Percentiles rank a stretch among this genome's conserved stretches.
These are phyloP conservation scores for Cordyceps javanica DNA, from an alignment of 2,329 filamentous ascomycete genomes.

Conservation along the genomic window DNA sequence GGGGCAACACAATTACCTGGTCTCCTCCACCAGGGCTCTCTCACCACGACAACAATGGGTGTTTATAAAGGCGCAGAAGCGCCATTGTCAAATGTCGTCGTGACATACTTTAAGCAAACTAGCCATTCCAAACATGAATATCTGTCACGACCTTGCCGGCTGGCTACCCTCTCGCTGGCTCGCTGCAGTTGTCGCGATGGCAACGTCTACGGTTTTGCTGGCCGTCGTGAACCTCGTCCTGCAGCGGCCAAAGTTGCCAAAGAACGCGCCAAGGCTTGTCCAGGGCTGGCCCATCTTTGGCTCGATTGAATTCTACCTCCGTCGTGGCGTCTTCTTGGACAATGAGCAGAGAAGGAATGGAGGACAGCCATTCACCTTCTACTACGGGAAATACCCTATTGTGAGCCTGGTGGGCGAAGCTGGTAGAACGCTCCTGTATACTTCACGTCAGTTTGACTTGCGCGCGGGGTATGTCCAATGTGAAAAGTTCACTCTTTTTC, in stretches of 20 bases:
- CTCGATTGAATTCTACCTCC: constrained; percentile 38
- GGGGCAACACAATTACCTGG: too few species aligned
- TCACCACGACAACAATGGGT: too few species aligned
- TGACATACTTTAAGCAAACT: too few species aligned
- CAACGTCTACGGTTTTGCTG: constrained; percentile 22
- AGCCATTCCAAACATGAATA: too few species aligned
- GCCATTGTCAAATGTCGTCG: too few species aligned
- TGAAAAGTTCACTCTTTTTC: neutral
- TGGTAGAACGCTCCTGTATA: constrained; percentile 38
- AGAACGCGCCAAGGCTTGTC: constrained; percentile 20
- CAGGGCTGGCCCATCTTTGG: constrained; percentile 36
- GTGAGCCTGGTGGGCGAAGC: constrained; percentile 38
- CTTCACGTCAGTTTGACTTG: constrained; percentile 38
- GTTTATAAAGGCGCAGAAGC: too few species aligned
- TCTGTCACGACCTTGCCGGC: too few species aligned
- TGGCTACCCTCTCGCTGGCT: constrained; percentile 15
- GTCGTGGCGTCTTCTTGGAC: constrained; percentile 37
- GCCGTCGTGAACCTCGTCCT: constrained; percentile 20
- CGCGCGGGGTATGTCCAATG: constrained; percentile 31
- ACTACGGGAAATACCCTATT: constrained; percentile 38
- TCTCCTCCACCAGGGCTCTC: too few species aligned
- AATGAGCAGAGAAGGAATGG: constrained; percentile 23
- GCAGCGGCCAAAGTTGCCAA: constrained; percentile 19
- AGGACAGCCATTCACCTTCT: constrained; percentile 43
- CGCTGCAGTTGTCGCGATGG: constrained; percentile 24